phyloP scores from a whole-genome alignment of 768 basidiomycete species.

The Rickenella mellea region DNA sequence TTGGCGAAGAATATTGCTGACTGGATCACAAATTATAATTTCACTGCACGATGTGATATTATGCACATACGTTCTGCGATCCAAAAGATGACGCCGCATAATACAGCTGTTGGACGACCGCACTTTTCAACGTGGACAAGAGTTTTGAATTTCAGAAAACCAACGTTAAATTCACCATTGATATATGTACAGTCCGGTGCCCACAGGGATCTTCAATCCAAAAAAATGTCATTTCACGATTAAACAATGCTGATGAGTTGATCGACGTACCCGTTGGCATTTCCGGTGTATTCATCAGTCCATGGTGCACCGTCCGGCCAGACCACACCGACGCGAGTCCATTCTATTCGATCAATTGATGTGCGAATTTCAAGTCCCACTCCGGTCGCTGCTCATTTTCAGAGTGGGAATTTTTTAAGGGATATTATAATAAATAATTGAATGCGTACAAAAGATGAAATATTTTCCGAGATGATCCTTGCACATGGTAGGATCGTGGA shows the following conservation, averaged over 20 bases:
- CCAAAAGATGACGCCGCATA: constrained; percentile 47
- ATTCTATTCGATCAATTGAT: constrained; percentile 36
- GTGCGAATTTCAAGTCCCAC: constrained; percentile 40
- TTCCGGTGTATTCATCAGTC: constrained; percentile 39
- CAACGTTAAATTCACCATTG: constrained; percentile 15
- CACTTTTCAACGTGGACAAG: constrained; percentile 3
- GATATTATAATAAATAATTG: too few species aligned
- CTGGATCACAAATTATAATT: constrained; percentile 12
- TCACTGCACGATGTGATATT: neutral
- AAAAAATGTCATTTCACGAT: neutral
- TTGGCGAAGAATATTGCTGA: constrained; percentile 47
- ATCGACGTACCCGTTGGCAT: constrained; percentile 29
- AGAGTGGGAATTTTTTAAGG: too few species aligned
- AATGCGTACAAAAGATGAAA: constrained; percentile 35
- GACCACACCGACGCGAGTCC: constrained; percentile 35
- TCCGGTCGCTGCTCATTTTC: constrained; percentile 26
- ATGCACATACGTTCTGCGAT: constrained; percentile 34
- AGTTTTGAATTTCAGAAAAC: neutral
- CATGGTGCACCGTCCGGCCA: constrained; percentile 42
- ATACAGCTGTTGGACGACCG: constrained; percentile 28
- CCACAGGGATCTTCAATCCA: constrained; percentile 15
- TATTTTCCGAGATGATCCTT: constrained; percentile 36
- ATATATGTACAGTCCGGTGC: constrained; percentile 24
- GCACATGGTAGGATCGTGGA: constrained; percentile 41
- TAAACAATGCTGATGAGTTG: too few species aligned